Evolutionary conservation across 2,329 filamentous ascomycete genomes (phyloP).

Genomic region (Nakataea oryzae): DNA sequence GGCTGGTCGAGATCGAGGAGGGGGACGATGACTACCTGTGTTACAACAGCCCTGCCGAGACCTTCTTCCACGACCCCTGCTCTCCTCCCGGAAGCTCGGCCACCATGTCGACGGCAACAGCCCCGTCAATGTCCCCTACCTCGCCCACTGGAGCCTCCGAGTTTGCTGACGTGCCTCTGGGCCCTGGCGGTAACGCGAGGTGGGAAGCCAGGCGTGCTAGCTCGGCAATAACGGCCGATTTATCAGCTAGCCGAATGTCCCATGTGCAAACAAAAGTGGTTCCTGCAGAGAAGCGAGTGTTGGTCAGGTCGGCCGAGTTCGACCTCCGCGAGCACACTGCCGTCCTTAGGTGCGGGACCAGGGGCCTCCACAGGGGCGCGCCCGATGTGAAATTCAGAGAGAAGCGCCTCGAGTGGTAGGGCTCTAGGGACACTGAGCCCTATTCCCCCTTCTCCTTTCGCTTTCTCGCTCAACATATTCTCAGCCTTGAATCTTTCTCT

Average conservation of each 20-base stretch:
- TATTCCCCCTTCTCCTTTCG: too few species aligned
- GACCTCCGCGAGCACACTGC: conserved; percentile 41
- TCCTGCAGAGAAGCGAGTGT: conserved; percentile 43
- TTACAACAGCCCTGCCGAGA: conserved; percentile 13
- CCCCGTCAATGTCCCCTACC: conserved; percentile 11
- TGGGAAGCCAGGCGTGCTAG: conserved; percentile 19
- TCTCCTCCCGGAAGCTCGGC: not conserved
- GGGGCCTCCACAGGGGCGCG: conserved; percentile 34
- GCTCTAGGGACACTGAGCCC: not conserved
- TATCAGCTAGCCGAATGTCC: conserved; percentile 6
- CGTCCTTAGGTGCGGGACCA: conserved; percentile 40
- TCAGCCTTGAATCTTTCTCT: not conserved
- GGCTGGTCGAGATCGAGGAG: conserved; percentile 46
- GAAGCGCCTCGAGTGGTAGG: conserved; percentile 38
- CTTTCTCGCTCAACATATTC: not conserved
- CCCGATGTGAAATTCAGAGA: conserved; percentile 35
- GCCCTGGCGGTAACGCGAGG: conserved; percentile 32
- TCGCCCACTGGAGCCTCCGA: conserved; percentile 16
- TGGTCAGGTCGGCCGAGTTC: conserved; percentile 46
- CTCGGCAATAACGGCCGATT: conserved; percentile 9
- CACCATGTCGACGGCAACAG: conserved; percentile 13
- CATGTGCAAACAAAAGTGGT: conserved; percentile 17
- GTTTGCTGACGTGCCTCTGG: conserved; percentile 24
- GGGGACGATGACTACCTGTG: conserved; percentile 22
- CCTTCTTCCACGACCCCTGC: conserved; percentile 7